Evolutionary conservation across 169 alveolate species (phyloP), one percentile per base, ranked within the genome.

Genomic region (Cryptosporidium baileyi): DNA sequence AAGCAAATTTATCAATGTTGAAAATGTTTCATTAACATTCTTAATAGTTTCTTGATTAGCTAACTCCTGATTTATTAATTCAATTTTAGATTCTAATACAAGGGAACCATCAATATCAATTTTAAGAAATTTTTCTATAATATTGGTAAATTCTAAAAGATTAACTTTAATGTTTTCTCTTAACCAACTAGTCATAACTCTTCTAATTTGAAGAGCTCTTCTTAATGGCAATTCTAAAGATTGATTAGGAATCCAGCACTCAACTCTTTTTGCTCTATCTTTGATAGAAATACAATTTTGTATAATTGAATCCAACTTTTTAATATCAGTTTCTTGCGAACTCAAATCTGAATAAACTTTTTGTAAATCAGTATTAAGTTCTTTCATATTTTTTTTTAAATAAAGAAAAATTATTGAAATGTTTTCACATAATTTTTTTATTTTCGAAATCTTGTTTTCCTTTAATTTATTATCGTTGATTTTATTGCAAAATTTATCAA

Each of bases 241-340:
- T 74, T 74, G 85, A 34, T 57, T 74, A 5, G 85, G 65, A 15
- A 59, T 28, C 85, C 85, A 74, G 26, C 85, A 74, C 38, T 74
- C 43, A 7, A 57, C 85, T 38, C 85, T 51, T 26, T 24, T 32
- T 34, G 36, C 26, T 41, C 36, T 57, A 26, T 74, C 32, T 34
- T 74, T 60, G 13, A 54, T 17, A 11, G 65, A 54, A 17, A 74
- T 19, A 54, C 85, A 74, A 22, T 40, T 44, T 40, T 74, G 74
- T 36, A 74, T 57, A 52, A 74, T 74, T 36, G 60, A 17, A 57
- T 54, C 65, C 19, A 74, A 54, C 8, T 74, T 74, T 11, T 8
- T 1, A 7, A 74, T 34, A 8, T 74, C 85, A n/a, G 19, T 40
- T 36, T 57, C 40, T 38, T 74, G 85, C 13, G 34, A 36, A 3